Conservation (phyloP, 805 yeast species). For the Kregervanrija delftensis region DNA sequence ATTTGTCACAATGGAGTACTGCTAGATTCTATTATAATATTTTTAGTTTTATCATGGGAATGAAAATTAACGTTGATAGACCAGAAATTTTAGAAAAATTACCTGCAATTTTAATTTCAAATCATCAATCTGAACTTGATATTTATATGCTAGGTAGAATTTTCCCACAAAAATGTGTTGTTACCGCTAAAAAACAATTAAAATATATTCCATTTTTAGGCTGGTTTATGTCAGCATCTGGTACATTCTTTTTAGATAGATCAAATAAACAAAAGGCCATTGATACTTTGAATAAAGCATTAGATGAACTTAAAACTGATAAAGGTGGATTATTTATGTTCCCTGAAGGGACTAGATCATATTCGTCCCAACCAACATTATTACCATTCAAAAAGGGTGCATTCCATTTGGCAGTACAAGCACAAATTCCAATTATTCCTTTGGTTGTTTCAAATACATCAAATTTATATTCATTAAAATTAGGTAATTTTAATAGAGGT, state of each 20-base stretch:
- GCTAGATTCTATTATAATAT: conserved; percentile 73
- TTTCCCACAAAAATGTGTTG: conserved; percentile 85
- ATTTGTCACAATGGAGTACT: conserved; percentile 81
- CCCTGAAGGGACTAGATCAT: conserved; percentile 97
- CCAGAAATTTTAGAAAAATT: conserved; percentile 48
- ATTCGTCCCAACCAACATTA: conserved; percentile 56
- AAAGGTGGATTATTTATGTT: conserved; percentile 80
- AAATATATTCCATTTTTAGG: conserved; percentile 87
- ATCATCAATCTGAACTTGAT: conserved; percentile 90
- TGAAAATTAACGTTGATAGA: conserved; percentile 62
- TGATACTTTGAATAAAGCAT: conserved; percentile 64
- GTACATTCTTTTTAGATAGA: conserved; percentile 88
- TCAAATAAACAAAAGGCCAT: conserved; percentile 69
- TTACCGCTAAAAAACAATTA: conserved; percentile 84
- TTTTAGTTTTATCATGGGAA: conserved; percentile 57
- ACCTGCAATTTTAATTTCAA: conserved; percentile 79
- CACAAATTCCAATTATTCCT: conserved; percentile 84
- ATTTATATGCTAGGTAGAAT: conserved; percentile 72
- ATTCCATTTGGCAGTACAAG: conserved; percentile 93
- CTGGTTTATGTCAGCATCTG: conserved; percentile 91
- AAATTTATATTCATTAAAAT: conserved; percentile 53
- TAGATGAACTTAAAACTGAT: conserved; percentile 49
- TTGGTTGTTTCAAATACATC: conserved; percentile 83
- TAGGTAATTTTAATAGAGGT: conserved; percentile 67
- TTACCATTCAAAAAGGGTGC: conserved; percentile 96